Evolutionary conservation across 192 early-diverging fungal species (phyloP).

Genomic region (Dissophora globulifera): DNA sequence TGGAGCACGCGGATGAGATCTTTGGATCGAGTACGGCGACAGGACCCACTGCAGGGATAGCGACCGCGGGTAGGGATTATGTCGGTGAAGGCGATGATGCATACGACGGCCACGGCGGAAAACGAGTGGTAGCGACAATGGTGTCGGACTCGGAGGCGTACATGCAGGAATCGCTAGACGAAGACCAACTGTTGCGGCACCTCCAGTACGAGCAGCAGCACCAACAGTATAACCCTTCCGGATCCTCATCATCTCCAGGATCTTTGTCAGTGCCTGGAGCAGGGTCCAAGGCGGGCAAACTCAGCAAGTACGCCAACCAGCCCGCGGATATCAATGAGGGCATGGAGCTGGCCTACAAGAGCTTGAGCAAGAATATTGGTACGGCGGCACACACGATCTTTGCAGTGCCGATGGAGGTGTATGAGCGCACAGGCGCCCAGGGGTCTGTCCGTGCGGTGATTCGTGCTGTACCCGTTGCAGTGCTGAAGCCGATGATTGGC

Average conservation of each 20-base stretch:
- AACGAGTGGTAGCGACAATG: slow-evolving; percentile 45
- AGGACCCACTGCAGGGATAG: slow-evolving; percentile 45
- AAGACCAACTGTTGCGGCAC: slow-evolving; percentile 42
- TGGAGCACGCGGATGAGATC: slow-evolving; percentile 91
- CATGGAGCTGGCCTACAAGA: slow-evolving; percentile 82
- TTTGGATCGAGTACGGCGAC: slow-evolving; percentile 60
- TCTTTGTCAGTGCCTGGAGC: not conserved
- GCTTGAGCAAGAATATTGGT: slow-evolving; percentile 81
- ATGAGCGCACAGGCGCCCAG: slow-evolving; percentile 67
- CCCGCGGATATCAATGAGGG: slow-evolving; percentile 88
- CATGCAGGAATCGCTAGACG: slow-evolving; percentile 51
- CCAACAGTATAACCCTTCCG: not conserved
- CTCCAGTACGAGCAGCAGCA: slow-evolving; percentile 28
- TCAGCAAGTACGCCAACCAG: slow-evolving; percentile 88
- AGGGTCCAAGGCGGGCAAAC: slow-evolving; percentile 35
- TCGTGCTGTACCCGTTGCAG: slow-evolving; percentile 87
- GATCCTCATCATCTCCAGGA: slow-evolving; percentile 2
- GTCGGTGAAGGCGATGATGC: slow-evolving; percentile 11
- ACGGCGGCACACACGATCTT: slow-evolving; percentile 89
- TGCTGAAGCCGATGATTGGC: slow-evolving; percentile 96
- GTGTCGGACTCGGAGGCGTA: slow-evolving; percentile 42
- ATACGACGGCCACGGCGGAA: slow-evolving; percentile 5
- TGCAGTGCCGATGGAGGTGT: slow-evolving; percentile 87
- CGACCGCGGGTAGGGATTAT: slow-evolving; percentile 18
- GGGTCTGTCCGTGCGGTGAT: slow-evolving; percentile 74